phyloP scores from a whole-genome alignment of 2,329 filamentous ascomycete genomes.

The Mycosphaerella sp. region DNA sequence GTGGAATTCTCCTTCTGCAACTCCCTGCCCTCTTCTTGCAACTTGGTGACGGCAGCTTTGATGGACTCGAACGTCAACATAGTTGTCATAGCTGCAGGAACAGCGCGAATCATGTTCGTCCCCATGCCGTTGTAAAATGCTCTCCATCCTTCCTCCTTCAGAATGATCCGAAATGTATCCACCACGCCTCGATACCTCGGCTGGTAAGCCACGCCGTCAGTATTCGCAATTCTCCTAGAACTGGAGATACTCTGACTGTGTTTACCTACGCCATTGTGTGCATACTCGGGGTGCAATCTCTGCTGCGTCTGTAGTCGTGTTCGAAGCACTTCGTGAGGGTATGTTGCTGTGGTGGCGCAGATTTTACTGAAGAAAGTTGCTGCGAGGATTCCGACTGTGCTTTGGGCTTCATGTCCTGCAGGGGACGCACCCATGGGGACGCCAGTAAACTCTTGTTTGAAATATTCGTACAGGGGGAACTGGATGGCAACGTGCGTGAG shows the following conservation, averaged over 20 bases:
- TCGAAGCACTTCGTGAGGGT: constrained; percentile 92
- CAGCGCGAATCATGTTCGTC: constrained; percentile 92
- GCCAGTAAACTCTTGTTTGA: constrained; percentile 87
- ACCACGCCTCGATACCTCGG: constrained; percentile 70
- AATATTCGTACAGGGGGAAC: constrained; percentile 90
- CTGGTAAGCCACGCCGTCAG: constrained; percentile 50
- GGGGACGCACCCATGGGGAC: constrained; percentile 68
- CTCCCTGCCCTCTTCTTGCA: constrained; percentile 49
- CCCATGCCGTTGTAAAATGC: constrained; percentile 97
- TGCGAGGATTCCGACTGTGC: constrained; percentile 77
- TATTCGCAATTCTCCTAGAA: constrained; percentile 35
- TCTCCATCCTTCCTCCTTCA: constrained; percentile 87
- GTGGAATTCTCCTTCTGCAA: constrained; percentile 16
- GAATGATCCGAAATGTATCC: constrained; percentile 75
- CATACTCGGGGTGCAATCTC: constrained; percentile 49
- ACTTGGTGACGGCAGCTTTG: constrained; percentile 47
- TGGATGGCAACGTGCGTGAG: constrained; percentile 95
- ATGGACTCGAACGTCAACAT: constrained; percentile 94
- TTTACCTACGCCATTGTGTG: constrained; percentile 44
- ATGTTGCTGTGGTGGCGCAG: constrained; percentile 88
- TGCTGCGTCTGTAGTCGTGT: constrained; percentile 92
- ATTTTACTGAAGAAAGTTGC: constrained; percentile 93
- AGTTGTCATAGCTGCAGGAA: constrained; percentile 92
- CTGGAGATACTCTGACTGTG: constrained; percentile 30
- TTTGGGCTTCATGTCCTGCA: constrained; percentile 48